Conservation (phyloP, 371 early-diverging fungal genomes). For the Rhizopus sp. region DNA sequence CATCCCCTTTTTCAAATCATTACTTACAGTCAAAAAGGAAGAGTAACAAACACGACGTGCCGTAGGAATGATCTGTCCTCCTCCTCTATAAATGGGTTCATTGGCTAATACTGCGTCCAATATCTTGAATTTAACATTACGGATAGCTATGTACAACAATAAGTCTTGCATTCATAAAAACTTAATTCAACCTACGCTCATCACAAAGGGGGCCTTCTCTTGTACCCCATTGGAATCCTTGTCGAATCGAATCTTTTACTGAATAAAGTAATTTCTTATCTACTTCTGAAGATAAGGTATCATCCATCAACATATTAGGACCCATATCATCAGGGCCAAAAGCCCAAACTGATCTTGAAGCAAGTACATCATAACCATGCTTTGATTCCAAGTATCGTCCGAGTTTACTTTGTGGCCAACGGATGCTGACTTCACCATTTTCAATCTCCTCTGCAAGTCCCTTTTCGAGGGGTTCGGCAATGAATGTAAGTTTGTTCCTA, state of each 20-base stretch:
- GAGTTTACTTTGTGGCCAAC: slow-evolving; percentile 77
- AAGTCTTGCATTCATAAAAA: neutral
- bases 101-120: slow-evolving; percentile 84
- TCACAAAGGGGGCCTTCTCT: slow-evolving; percentile 96
- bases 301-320: slow-evolving; percentile 93
- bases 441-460: slow-evolving; percentile 93
- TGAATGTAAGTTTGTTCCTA: slow-evolving; percentile 94
- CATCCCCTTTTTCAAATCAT: neutral
- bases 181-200: slow-evolving; percentile 72
- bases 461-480: slow-evolving; percentile 92
- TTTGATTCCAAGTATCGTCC: slow-evolving; percentile 80
- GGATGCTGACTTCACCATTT: slow-evolving; percentile 64
- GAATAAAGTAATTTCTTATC: slow-evolving; percentile 80
- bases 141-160: slow-evolving; percentile 66
- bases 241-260: slow-evolving; percentile 84
- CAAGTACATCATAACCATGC: slow-evolving; percentile 94
- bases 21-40: slow-evolving; percentile 82
- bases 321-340: slow-evolving; percentile 95
- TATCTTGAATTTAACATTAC: slow-evolving; percentile 92
- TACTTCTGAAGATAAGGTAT: slow-evolving; percentile 88
- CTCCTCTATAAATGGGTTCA: slow-evolving; percentile 90
- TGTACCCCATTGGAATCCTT: slow-evolving; percentile 98
- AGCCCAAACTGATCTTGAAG: slow-evolving; percentile 94
- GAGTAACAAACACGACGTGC: slow-evolving; percentile 97
- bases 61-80: slow-evolving; percentile 98